Evolutionary conservation across 345 rosid genomes (phyloP).

Genomic region (Ceriops tagal): DNA sequence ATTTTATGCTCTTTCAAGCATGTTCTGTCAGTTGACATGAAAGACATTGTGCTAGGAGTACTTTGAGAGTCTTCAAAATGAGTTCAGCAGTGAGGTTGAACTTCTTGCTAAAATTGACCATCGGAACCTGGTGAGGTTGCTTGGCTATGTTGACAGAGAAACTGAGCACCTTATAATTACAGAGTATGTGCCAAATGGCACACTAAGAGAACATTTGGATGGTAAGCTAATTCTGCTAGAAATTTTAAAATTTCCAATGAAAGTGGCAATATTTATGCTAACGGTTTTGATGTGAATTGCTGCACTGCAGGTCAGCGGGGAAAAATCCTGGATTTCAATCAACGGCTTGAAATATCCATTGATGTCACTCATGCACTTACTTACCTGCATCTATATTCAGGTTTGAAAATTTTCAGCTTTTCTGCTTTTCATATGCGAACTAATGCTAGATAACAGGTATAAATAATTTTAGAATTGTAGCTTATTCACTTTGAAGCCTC

Average conservation of each 20-base stretch:
- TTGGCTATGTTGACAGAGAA: conserved; percentile 79
- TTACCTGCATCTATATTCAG: conserved; percentile 89
- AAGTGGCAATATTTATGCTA: conserved; percentile 1
- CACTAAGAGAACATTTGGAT: conserved; percentile 92
- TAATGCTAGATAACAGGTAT: not conserved
- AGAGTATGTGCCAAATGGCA: conserved; percentile 85
- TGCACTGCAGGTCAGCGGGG: conserved; percentile 53
- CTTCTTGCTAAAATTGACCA: conserved; percentile 94
- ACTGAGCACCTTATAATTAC: conserved; percentile 89
- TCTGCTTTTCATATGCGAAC: not conserved
- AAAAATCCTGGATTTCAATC: conserved; percentile 75
- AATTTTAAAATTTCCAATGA: conserved; percentile 3
- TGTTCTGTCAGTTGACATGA: conserved; percentile 15
- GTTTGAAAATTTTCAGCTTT: conserved; percentile 28
- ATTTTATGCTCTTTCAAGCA: not conserved
- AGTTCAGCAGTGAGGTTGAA: conserved; percentile 92
- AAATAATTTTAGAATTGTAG: no score
- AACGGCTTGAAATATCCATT: conserved; percentile 84
- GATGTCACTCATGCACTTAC: conserved; percentile 96
- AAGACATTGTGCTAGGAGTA: conserved; percentile 48
- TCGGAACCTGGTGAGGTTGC: conserved; percentile 79
- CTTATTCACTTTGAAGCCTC: no score
- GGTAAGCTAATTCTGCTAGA: conserved; percentile 46
- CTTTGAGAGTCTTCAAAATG: conserved; percentile 61
- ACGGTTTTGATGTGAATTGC: conserved; percentile 9